Conservation (phyloP, 148 eudicot genomes). For the Polygonum maritimum region DNA sequence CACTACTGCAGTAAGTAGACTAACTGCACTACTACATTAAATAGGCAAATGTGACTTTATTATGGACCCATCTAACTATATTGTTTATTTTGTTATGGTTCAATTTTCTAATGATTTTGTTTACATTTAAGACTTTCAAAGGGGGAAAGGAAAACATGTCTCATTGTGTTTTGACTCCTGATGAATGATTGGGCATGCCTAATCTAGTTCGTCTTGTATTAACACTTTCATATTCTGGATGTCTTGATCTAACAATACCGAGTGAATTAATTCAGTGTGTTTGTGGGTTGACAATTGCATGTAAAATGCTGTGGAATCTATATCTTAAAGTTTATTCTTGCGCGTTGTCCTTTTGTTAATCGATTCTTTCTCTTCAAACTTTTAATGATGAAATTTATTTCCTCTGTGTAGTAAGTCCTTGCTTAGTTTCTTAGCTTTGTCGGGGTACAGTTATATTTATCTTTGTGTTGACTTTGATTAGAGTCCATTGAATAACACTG, state of each 20-base stretch:
- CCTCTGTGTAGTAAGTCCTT: not conserved
- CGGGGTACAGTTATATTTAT: not conserved
- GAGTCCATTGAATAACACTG: not conserved
- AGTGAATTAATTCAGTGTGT: not conserved
- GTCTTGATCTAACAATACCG: not conserved
- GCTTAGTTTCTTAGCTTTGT: not conserved
- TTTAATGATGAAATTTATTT: not conserved
- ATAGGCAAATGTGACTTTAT: not conserved
- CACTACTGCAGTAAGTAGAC: not conserved
- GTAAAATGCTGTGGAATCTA: not conserved
- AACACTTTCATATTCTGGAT: not conserved
- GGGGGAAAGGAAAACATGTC: not conserved
- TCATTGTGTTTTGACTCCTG: not conserved
- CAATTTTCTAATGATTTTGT: not conserved
- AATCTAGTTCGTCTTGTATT: not conserved
- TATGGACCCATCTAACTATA: not conserved
- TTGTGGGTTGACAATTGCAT: not conserved
- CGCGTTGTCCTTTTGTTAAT: not conserved
- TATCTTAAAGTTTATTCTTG: not conserved
- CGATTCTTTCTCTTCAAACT: not conserved
- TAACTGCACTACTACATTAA: too few species aligned
- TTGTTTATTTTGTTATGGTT: not conserved
- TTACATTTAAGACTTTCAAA: not conserved
- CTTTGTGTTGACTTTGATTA: not conserved
- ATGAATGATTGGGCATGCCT: not conserved